A percentile compares a stretch with the other conserved stretches of the same genome.
Conservation (phyloP, 352 stramenopile species). For the Globisporangium mamillatum region DNA sequence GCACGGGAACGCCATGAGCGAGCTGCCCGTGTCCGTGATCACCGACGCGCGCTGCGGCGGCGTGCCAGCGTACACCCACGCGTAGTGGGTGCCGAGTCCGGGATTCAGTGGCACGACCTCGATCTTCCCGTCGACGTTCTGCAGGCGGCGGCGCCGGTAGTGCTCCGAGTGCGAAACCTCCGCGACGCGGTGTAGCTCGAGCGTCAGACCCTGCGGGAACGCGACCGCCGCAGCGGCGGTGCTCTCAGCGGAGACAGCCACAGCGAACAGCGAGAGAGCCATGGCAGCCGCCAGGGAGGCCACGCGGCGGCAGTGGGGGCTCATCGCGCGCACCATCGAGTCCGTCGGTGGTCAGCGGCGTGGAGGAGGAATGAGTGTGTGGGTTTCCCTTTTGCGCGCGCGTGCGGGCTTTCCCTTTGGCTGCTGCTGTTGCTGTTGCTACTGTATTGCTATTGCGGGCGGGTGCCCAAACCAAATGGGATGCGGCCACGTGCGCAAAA, state of each 20-base stretch:
- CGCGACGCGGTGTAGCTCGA: slow-evolving; percentile 42
- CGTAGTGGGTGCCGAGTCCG: slow-evolving; percentile 81
- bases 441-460: not conserved
- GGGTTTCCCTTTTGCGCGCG: not conserved
- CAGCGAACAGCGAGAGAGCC: not conserved
- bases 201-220: slow-evolving; percentile 22
- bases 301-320: not conserved
- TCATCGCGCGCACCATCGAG: slow-evolving; percentile 6
- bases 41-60: slow-evolving; percentile 79
- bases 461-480: not conserved
- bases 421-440: not conserved
- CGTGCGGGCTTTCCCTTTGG: not conserved
- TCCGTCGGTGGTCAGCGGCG: not conserved
- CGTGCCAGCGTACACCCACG: slow-evolving; percentile 79
- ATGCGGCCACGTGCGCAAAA: not conserved
- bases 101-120: slow-evolving; percentile 65
- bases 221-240: not conserved
- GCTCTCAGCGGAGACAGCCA: not conserved
- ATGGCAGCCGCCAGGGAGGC: not conserved
- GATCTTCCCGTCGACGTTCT: slow-evolving; percentile 31
- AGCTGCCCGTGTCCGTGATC: slow-evolving; percentile 81
- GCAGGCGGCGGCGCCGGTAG: slow-evolving; percentile 40
- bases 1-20: slow-evolving; percentile 79
- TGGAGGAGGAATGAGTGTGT: not conserved
- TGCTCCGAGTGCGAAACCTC: slow-evolving; percentile 23